Base-by-base conservation (phyloP, 495 filamentous ascomycete species). In the Melanomma pulvis-pyrius region DNA sequence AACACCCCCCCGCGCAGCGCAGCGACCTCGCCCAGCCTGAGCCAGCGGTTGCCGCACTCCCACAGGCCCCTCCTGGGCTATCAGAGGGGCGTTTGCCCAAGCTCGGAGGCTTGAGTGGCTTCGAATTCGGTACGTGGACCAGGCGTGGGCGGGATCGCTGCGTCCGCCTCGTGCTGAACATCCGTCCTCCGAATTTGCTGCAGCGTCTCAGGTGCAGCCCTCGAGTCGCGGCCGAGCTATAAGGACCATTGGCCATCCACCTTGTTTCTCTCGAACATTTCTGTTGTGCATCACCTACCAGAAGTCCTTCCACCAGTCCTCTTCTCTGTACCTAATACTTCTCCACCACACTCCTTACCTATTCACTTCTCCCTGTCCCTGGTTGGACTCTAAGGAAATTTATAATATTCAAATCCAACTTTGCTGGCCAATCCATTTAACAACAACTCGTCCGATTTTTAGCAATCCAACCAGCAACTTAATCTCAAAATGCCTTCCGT, bases 301-400 rank as follows among this genome's bases (percentile, higher is more conserved):
- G 66, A 72, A 49, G 48, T 12, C 61, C 50, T 68, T 62, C 59
- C 62, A 64, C 49, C 59, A 48, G 53, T 63, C 24, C 47, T 65
- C 26, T 21, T 63, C 49, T 57, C 57, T 59, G 52, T 65, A 67
- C 25, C 55, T 65, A 66, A 59, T 73, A 64, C 36, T 50, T 48
- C 41, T 50, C 44, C 41, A 54, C 59, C 53, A 64, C 67, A 63
- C 53, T 69, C 67, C 54, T 73, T 70, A 49, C 52, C 44, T 24
- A 48, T 73, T 69, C 64, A 22, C 50, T 71, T 71, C 68, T 67
- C 26, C 28, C 50, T 28, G 71, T 73, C 71, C 71, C 71, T 73
- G 71, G 71, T 73, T 71, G 71, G 71, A 73, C 71, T 69, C 60
- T 66, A 54, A 32, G 50, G 32, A 54, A 63, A 32, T 58, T 58